Percentiles rank a stretch among this genome's conserved stretches.
Conservation (phyloP, 345 rosid genomes). For the Acer campestre region DNA sequence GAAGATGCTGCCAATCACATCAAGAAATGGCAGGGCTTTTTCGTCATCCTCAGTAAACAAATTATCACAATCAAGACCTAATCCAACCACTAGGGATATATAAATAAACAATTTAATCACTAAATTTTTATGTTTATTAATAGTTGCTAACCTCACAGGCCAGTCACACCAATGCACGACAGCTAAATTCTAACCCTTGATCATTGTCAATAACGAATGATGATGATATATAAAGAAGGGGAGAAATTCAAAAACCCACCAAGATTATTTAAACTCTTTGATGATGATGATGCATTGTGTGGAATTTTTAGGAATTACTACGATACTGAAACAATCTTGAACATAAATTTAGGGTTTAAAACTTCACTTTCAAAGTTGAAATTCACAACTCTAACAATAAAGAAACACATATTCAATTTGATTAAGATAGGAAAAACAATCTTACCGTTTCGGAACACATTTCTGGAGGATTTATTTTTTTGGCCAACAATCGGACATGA, state of each 20-base stretch:
- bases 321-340: too few species aligned
- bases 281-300: too few species aligned
- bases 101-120: conserved; percentile 1
- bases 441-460: too few species aligned
- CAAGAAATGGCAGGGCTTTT: neutral
- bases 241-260: neutral
- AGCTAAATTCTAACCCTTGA: neutral
- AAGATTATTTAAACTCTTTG: neutral
- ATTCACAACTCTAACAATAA: too few species aligned
- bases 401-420: too few species aligned
- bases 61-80: conserved; percentile 15
- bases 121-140: neutral
- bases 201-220: neutral
- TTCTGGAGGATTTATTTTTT: too few species aligned
- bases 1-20: conserved; percentile 13
- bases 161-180: neutral
- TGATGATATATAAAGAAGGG: neutral
- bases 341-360: too few species aligned
- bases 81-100: conserved; percentile 9
- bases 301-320: too few species aligned
- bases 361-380: too few species aligned
- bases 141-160: neutral
- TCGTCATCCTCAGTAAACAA: neutral
- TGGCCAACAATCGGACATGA: neutral
- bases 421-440: too few species aligned